Evolutionary conservation across 192 early-diverging fungal genomes (phyloP).

Genomic region (Piromyces finnis): DNA sequence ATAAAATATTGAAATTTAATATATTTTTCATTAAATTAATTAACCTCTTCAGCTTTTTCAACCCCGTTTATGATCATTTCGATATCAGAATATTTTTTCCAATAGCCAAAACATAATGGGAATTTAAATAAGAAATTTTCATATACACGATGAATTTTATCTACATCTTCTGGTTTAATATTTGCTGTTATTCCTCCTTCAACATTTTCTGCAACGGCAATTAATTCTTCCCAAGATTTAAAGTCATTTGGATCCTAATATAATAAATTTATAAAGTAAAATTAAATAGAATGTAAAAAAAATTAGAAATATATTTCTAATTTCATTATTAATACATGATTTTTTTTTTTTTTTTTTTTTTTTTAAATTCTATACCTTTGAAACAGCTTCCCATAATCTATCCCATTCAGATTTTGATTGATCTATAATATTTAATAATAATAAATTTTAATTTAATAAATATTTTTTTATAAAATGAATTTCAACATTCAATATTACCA

Average conservation of each 20-base stretch:
- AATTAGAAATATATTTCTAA: too few species aligned
- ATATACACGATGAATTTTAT: slow-evolving; percentile 30
- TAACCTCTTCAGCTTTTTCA: slow-evolving; percentile 40
- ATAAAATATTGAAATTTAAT: too few species aligned
- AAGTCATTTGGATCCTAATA: not conserved
- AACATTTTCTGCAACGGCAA: slow-evolving; percentile 30
- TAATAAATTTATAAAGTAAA: too few species aligned
- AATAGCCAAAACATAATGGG: slow-evolving; percentile 61
- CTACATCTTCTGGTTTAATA: slow-evolving; percentile 19
- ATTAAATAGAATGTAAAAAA: too few species aligned
- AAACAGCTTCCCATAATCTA: not conserved
- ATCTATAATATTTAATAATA: not conserved
- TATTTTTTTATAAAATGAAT: too few species aligned
- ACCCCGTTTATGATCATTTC: slow-evolving; percentile 27
- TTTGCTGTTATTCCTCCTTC: slow-evolving; percentile 29
- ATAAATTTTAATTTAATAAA: too few species aligned
- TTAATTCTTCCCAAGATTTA: slow-evolving; percentile 8
- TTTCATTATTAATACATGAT: too few species aligned
- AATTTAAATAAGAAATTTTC: slow-evolving; percentile 49
- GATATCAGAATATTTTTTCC: slow-evolving; percentile 60
- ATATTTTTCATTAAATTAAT: not conserved
- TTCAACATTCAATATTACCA: too few species aligned
- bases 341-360: too few species aligned
- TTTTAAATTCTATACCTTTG: not conserved
- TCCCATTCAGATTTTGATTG: not conserved